These are phyloP conservation scores for Ustilago tritici DNA, from an alignment of 1,284 basidiomycete species.

Conservation along the genomic window DNA sequence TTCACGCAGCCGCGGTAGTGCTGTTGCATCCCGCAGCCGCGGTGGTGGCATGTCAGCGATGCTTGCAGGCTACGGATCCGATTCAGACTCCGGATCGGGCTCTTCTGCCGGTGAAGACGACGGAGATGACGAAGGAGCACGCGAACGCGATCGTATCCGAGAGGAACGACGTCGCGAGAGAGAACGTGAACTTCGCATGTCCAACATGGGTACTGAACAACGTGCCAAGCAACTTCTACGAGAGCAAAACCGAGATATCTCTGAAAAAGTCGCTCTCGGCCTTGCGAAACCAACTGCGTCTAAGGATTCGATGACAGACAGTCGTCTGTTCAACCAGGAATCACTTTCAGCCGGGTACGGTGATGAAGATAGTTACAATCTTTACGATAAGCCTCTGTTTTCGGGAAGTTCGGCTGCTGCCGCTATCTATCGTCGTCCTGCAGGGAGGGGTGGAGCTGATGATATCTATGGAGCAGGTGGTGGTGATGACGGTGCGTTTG, in stretches of 20 bases:
- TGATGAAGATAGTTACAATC: slow-evolving; percentile 90
- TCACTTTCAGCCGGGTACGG: slow-evolving; percentile 81
- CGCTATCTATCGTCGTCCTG: slow-evolving; percentile 94
- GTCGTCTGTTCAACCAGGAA: slow-evolving; percentile 96
- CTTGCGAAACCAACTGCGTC: slow-evolving; percentile 94
- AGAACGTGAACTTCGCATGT: slow-evolving; percentile 98
- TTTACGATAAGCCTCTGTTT: slow-evolving; percentile 96
- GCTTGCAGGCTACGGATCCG: slow-evolving; percentile 73
- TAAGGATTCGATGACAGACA: slow-evolving; percentile 91
- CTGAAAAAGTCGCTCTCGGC: slow-evolving; percentile 97
- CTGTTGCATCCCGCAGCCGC: slow-evolving; percentile 6
- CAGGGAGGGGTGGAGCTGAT: slow-evolving; percentile 72
- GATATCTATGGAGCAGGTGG: slow-evolving; percentile 80
- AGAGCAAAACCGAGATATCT: slow-evolving; percentile 96
- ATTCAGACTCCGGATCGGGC: slow-evolving; percentile 76
- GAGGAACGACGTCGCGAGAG: slow-evolving; percentile 91
- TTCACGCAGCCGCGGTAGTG: background rate
- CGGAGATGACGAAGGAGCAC: slow-evolving; percentile 81
- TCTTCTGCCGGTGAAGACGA: slow-evolving; percentile 62
- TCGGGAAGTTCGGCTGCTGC: slow-evolving; percentile 94
- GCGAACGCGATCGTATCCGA: slow-evolving; percentile 89
- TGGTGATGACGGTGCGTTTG: slow-evolving; percentile 90
- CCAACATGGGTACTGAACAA: slow-evolving; percentile 97
- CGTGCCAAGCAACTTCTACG: slow-evolving; percentile 93
- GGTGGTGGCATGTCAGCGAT: slow-evolving; percentile 39